Base-by-base conservation (phyloP, 495 filamentous ascomycete genomes). In the Neurospora sp. region DNA sequence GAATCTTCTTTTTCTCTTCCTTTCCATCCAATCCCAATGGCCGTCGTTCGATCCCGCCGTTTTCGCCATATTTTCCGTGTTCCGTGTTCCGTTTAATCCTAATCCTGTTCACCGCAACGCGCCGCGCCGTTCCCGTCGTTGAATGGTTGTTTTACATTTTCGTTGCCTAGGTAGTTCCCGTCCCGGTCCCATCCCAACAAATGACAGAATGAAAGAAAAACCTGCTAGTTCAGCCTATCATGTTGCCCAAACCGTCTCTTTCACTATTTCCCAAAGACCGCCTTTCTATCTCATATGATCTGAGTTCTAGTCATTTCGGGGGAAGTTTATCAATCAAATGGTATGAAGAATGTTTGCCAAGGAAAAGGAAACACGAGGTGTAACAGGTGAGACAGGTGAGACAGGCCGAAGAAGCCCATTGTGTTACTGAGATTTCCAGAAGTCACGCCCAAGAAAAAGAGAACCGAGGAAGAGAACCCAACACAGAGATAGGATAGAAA, bases 381-480 rank as follows among this genome's bases (percentile, higher is more conserved):
- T 31, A 16, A 48, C 44, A 44, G 41, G 41, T 44, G 41, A 44
- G 16, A 22, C 20, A 53, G 20, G 10, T 53, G 46, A 22, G 20
- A 53, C 27, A 16, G 22, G 53, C 53, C 27, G 22, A 35, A 31
- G 27, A 61, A 35, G 53, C 14, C 53, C 22, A 65, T 65, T 65
- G 27, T 65, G 41, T 65, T 6, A 6, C 14, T 65, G 27, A 65
- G 31, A 65, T 65, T 53, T 18, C 27, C 53, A 31, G 12, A 65
- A 65, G 53, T 18, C 14, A 65, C 27, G 1, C 14, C 14, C 53
- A 16, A 4, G 2, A 10, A 18, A 16, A 31, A 16, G 27, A 65
- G 35, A 61, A 7, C 53, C 53, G 53, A 61, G 27, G 14, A 61
- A 18, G 78, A 74, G 70, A 73, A 72, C 74, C 74, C 71, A 76